Conservation (phyloP, 805 yeast species). For the Candida incommunis region DNA sequence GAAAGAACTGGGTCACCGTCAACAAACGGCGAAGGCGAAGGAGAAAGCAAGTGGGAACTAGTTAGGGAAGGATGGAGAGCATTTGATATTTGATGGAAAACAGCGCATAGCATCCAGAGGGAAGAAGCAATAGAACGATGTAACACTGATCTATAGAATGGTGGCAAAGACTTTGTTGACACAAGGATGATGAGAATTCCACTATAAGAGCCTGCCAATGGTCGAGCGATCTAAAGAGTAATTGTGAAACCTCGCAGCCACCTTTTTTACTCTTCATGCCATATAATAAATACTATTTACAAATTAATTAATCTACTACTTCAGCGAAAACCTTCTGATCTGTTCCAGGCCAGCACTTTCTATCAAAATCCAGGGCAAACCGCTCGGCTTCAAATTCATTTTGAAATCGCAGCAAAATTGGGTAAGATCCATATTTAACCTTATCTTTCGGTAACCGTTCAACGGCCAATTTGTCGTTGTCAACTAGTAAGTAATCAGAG, state of each 20-base stretch:
- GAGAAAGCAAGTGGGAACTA: constrained; percentile 35
- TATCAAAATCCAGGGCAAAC: constrained; percentile 17
- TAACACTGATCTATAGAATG: too few species aligned
- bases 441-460: constrained; percentile 18
- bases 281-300: too few species aligned
- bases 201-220: constrained; percentile 37
- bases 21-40: constrained; percentile 3
- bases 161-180: too few species aligned
- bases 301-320: constrained; percentile 18
- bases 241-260: too few species aligned
- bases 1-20: constrained; percentile 27
- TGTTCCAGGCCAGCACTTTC: constrained; percentile 16
- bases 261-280: too few species aligned
- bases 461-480: constrained; percentile 18
- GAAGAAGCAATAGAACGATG: too few species aligned
- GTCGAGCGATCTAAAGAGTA: too few species aligned
- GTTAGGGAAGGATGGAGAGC: constrained; percentile 62
- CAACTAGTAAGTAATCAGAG: constrained; percentile 21
- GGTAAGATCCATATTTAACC: constrained; percentile 19
- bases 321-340: constrained; percentile 16
- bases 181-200: constrained; percentile 58
- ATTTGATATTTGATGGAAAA: constrained; percentile 27
- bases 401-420: constrained; percentile 19
- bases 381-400: constrained; percentile 18
- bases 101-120: too few species aligned